Conservation (phyloP, 2,329 filamentous ascomycete species). For the Sclerotinia spermophila region DNA sequence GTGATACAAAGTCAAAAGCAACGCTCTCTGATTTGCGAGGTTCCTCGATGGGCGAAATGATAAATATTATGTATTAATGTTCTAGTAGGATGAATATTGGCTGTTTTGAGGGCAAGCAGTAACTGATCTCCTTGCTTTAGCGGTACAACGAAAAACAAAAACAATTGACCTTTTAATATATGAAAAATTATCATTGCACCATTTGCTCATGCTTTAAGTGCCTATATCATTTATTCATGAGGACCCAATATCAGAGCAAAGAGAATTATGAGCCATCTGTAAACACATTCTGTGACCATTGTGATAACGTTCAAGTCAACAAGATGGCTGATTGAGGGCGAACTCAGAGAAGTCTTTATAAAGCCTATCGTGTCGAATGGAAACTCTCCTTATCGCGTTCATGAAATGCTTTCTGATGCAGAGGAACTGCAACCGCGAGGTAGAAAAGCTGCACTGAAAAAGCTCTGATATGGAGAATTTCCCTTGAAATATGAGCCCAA, state of each 20-base stretch:
- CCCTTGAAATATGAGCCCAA: background rate
- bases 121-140: background rate
- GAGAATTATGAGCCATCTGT: background rate
- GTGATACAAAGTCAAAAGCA: too few relatives aligned
- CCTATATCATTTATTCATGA: background rate
- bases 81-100: background rate
- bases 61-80: background rate
- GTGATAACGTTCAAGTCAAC: too few relatives aligned
- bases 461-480: background rate
- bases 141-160: too few relatives aligned
- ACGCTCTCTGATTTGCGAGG: background rate
- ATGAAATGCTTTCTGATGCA: too few relatives aligned
- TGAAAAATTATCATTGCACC: too few relatives aligned
- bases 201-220: background rate
- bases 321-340: too few relatives aligned
- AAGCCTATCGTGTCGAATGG: too few relatives aligned
- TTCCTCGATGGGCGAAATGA: background rate
- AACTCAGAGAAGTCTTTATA: too few relatives aligned
- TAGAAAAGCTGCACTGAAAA: background rate
- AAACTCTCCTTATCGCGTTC: background rate
- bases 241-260: background rate
- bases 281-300: too few relatives aligned
- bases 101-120: too few relatives aligned
- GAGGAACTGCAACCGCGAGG: background rate
- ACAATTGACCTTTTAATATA: background rate